A percentile compares a stretch with the other conserved stretches of the same genome.
phyloP scores from a whole-genome alignment of 805 yeast species.

The Spathaspora sp. region DNA sequence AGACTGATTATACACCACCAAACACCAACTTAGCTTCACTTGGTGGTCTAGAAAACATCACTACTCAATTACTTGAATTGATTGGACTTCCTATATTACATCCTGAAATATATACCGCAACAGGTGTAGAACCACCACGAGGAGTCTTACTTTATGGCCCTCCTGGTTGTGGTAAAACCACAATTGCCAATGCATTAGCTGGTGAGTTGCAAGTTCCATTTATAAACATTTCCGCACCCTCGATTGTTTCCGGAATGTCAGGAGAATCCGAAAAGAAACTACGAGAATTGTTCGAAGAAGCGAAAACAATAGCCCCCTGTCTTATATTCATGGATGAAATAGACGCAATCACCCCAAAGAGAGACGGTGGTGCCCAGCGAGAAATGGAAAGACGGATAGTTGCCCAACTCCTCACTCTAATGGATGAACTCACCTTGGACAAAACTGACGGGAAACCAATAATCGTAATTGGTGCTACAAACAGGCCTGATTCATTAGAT shows the following conservation, averaged over 20 bases:
- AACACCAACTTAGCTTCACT: conserved; percentile 62
- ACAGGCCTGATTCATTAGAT: conserved; percentile 92
- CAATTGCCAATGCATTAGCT: conserved; percentile 93
- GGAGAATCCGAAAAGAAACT: conserved; percentile 96
- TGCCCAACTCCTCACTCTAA: conserved; percentile 89
- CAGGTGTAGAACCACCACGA: conserved; percentile 94
- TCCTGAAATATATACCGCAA: conserved; percentile 82
- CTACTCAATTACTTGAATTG: conserved; percentile 81
- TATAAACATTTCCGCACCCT: conserved; percentile 87
- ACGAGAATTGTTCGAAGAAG: conserved; percentile 91
- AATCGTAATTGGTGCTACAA: conserved; percentile 92
- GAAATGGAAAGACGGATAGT: conserved; percentile 98
- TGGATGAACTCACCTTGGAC: conserved; percentile 86
- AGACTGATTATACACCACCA: conserved; percentile 68
- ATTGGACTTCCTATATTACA: conserved; percentile 90
- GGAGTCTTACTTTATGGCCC: conserved; percentile 96
- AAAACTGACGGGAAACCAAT: conserved; percentile 93
- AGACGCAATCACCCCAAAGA: conserved; percentile 96
- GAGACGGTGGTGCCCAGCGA: conserved; percentile 92
- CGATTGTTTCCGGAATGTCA: conserved; percentile 98
- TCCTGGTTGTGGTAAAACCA: conserved; percentile 98
- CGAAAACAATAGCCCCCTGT: conserved; percentile 86
- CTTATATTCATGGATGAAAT: conserved; percentile 92
- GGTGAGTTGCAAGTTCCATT: conserved; percentile 94
- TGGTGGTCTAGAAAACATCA: conserved; percentile 88